Base-by-base conservation (phyloP, 208 protist species). In the Leishmania major region DNA sequence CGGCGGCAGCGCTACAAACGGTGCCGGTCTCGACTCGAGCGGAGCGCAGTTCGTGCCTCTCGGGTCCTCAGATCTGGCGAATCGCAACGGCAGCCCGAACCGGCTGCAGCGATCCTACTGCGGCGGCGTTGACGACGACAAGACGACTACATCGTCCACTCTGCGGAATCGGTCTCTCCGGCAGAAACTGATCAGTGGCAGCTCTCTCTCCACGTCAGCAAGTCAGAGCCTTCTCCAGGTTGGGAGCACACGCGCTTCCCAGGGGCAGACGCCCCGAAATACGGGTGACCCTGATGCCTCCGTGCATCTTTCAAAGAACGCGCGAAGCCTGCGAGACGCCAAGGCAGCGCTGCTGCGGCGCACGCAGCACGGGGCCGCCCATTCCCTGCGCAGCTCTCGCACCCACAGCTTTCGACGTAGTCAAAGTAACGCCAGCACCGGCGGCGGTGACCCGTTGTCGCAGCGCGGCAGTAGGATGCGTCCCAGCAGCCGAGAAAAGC, bases 331-430 rank as follows among this genome's bases (percentile, higher is more conserved):
- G 64, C 75, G 80, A 10, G 84, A 88, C 62, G 84, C 84, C 55
- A 84, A 84, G 77, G 80, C 78, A 31, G 84, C 51, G 43, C 80
- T 88, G 60, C 80, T 83, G 37, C 78, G 79, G 5, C 71, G 75
- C 37, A 73, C 80, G 22, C 84, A 84, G 49, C 79, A 76, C 37
- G 55, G 35, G 28, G 80, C 37, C 47, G 78, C 1, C 76, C n/a
- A 55, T 17, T 79, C 78, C 19, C 47, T 76, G 66, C 83, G 83
- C 57, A 59, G 43, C 13, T 86, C 83, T 10, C 83, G 69, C 10
- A 37, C 25, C 13, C 78, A 83, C 35, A 86, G 83, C 69, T 80
- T 86, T 49, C 74, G 13, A 25, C 83, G 78, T 31, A 72, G 55
- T 13, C 78, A 64, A 25, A 86, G 83, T 78, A 86, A 79, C 74